Percentiles rank a stretch among this genome's conserved stretches.
Evolutionary conservation across 1,139 yeast species (phyloP).

Genomic region (Candida neerlandica): DNA sequence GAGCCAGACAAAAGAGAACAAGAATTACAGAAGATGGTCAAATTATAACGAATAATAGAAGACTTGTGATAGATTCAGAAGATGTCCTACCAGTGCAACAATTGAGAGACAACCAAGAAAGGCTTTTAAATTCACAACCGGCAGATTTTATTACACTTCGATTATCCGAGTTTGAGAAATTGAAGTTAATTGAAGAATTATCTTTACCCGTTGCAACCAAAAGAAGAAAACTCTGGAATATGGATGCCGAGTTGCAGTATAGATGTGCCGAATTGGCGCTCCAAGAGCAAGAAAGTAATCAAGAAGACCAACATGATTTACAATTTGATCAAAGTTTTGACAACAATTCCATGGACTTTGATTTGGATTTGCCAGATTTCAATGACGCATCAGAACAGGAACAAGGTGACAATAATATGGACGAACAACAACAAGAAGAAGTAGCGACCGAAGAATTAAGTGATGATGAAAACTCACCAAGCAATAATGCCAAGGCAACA

Average conservation of each 20-base stretch:
- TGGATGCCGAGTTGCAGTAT: constrained; percentile 32
- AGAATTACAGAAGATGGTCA: constrained; percentile 44
- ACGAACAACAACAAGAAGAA: constrained; percentile 7
- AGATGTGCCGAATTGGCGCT: constrained; percentile 33
- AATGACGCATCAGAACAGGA: constrained; percentile 19
- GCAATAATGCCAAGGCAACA: constrained; percentile 43
- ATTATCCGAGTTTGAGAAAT: constrained; percentile 36
- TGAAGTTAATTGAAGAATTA: constrained; percentile 38
- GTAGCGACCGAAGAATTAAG: constrained; percentile 19
- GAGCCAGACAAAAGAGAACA: constrained; percentile 29
- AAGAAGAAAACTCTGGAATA: constrained; percentile 39
- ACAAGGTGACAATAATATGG: constrained; percentile 12
- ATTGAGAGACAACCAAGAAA: constrained; percentile 34
- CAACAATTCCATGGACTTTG: constrained; percentile 34
- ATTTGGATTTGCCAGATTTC: constrained; percentile 42
- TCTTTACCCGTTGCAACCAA: constrained; percentile 31
- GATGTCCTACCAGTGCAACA: constrained; percentile 38
- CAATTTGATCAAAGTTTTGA: constrained; percentile 20
- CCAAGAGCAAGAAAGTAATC: constrained; percentile 23
- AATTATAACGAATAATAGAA: constrained; percentile 42
- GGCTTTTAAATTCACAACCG: constrained; percentile 18
- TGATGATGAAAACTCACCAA: constrained; percentile 15
- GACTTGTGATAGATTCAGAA: constrained; percentile 36
- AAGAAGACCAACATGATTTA: constrained; percentile 22
- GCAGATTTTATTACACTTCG: constrained; percentile 26